These are phyloP conservation scores for Grifola frondosa DNA, from an alignment of 1,284 basidiomycete species.

Conservation along the genomic window DNA sequence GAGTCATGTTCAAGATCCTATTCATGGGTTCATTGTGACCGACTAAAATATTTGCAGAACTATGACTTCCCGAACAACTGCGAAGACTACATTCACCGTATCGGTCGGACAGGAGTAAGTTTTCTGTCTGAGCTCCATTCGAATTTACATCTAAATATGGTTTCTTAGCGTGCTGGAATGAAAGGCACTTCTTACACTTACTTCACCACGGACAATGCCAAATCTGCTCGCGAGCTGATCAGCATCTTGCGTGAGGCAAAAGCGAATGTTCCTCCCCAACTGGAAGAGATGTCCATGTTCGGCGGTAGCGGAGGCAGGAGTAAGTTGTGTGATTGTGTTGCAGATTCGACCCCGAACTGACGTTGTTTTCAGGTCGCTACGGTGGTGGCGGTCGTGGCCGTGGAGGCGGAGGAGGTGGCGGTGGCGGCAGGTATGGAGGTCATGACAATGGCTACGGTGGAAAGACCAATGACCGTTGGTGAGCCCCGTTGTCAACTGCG, in stretches of 20 bases:
- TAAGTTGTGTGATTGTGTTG: slow-evolving; percentile 27
- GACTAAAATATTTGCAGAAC: slow-evolving; percentile 54
- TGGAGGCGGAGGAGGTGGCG: slow-evolving; percentile 39
- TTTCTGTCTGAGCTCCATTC: neutral
- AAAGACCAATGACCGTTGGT: slow-evolving; percentile 31
- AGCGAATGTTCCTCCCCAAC: slow-evolving; percentile 82
- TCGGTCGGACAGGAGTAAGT: slow-evolving; percentile 83
- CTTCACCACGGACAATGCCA: slow-evolving; percentile 94
- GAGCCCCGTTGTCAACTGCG: slow-evolving; percentile 8
- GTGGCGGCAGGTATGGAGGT: slow-evolving; percentile 34
- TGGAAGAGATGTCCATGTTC: slow-evolving; percentile 92
- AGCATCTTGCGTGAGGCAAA: slow-evolving; percentile 90
- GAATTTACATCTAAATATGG: slow-evolving; percentile 14
- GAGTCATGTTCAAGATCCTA: slow-evolving; percentile 35
- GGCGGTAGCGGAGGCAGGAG: slow-evolving; percentile 77
- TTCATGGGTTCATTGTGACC: slow-evolving; percentile 17
- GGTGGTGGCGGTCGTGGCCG: slow-evolving; percentile 33
- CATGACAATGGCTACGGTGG: slow-evolving; percentile 32
- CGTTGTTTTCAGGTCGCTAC: slow-evolving; percentile 25
- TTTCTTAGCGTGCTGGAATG: slow-evolving; percentile 75
- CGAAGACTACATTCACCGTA: slow-evolving; percentile 93
- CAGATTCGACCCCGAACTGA: neutral
- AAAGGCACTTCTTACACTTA: slow-evolving; percentile 94
- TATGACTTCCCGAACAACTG: slow-evolving; percentile 98
- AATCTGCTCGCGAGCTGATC: slow-evolving; percentile 90